A percentile compares a stretch with the other conserved stretches of the same genome.
These are phyloP conservation scores for Orbilia javanica DNA, from an alignment of 2,329 filamentous ascomycete genomes.

Conservation along the genomic window DNA sequence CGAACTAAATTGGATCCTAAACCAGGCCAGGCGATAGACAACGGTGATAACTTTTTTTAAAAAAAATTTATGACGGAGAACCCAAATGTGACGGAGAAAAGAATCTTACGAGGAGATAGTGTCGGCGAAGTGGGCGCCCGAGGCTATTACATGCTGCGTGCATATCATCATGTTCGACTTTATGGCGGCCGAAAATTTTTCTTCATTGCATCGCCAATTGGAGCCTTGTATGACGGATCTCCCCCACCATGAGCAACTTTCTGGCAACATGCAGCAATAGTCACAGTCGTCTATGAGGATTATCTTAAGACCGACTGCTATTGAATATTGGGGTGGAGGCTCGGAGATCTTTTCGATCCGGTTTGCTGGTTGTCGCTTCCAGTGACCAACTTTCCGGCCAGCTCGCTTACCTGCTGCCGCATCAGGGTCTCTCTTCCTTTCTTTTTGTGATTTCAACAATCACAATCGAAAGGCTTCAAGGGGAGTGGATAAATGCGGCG, in stretches of 20 bases:
- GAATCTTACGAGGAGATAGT: slow-evolving; percentile 5
- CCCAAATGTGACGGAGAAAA: slow-evolving; percentile 22
- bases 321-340: neutral
- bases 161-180: slow-evolving; percentile 15
- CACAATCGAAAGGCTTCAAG: slow-evolving; percentile 25
- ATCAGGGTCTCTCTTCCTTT: slow-evolving; percentile 1
- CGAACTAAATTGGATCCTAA: slow-evolving; percentile 16
- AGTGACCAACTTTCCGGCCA: slow-evolving; percentile 25
- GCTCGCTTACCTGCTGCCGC: slow-evolving; percentile 44
- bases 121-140: slow-evolving; percentile 25
- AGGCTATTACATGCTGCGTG: slow-evolving; percentile 2
- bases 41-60: slow-evolving; percentile 28
- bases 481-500: slow-evolving; percentile 29
- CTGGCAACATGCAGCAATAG: neutral
- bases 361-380: slow-evolving; percentile 35
- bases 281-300: slow-evolving; percentile 14
- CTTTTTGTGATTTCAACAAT: neutral
- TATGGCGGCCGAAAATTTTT: slow-evolving; percentile 17
- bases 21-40: slow-evolving; percentile 23
- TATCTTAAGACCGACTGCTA: slow-evolving; percentile 2
- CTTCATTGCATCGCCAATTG: slow-evolving; percentile 1
- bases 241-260: slow-evolving; percentile 8
- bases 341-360: slow-evolving; percentile 25
- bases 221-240: slow-evolving; percentile 5
- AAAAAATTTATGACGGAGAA: slow-evolving; percentile 1